Percentiles rank a stretch among this genome's conserved stretches.
These are phyloP conservation scores for Sisymbrium irio DNA, from an alignment of 345 rosid species.

Conservation along the genomic window DNA sequence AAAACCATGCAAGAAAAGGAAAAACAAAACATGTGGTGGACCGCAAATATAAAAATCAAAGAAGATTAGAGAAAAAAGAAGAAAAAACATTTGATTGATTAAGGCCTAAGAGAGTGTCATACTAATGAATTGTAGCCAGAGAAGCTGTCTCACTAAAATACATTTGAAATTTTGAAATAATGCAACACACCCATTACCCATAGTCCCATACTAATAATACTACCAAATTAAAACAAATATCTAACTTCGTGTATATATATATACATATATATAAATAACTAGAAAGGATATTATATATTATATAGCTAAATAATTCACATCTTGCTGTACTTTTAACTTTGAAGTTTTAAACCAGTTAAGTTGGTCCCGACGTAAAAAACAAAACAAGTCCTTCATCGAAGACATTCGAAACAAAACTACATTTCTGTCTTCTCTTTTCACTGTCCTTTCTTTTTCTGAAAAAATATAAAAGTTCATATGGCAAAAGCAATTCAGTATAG, in stretches of 20 bases:
- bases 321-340: slow-evolving; percentile 23
- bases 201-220: slow-evolving; percentile 34
- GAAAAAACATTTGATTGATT: slow-evolving; percentile 27
- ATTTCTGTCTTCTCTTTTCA: slow-evolving; percentile 32
- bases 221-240: slow-evolving; percentile 25
- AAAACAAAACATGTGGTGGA: slow-evolving; percentile 16
- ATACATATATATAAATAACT: too few species aligned
- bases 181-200: slow-evolving; percentile 17
- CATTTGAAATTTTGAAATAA: slow-evolving; percentile 25
- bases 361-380: slow-evolving; percentile 28
- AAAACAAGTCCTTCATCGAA: slow-evolving; percentile 27
- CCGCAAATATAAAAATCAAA: not conserved
- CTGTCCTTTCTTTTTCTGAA: slow-evolving; percentile 17
- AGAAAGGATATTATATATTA: too few species aligned
- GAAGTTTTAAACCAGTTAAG: slow-evolving; percentile 25
- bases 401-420: slow-evolving; percentile 28
- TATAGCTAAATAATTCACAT: slow-evolving; percentile 20
- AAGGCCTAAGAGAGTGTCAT: slow-evolving; percentile 11
- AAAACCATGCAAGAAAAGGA: slow-evolving; percentile 7
- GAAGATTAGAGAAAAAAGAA: slow-evolving; percentile 25
- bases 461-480: not conserved
- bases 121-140: slow-evolving; percentile 32
- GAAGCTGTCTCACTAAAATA: slow-evolving; percentile 36
- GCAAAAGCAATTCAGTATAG: slow-evolving; percentile 11
- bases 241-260: not conserved